Percentiles rank a stretch among this genome's conserved stretches.
These are phyloP conservation scores for Craspedostauros australis DNA, from an alignment of 108 stramenopile species.

Conservation along the genomic window DNA sequence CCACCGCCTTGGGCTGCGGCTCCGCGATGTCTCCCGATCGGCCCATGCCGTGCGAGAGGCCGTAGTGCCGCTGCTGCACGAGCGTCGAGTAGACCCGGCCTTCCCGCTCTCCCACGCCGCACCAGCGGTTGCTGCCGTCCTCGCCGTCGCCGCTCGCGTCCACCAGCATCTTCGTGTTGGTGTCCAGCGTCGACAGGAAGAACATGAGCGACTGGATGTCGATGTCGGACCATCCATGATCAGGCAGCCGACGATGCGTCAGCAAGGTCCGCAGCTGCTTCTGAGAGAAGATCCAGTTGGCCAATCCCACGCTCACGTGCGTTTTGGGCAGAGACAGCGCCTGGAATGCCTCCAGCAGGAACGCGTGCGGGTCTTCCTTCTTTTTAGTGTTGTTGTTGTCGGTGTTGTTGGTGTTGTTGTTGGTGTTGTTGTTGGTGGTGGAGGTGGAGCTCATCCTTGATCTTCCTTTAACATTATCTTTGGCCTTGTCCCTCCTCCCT, in stretches of 20 bases:
- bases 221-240: constrained; percentile 75
- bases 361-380: too few relatives aligned
- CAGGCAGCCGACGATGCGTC: constrained; percentile 66
- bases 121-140: constrained; percentile 62
- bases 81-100: constrained; percentile 89
- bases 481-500: too few relatives aligned
- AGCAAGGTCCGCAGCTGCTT: constrained; percentile 65
- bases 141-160: constrained; percentile 1
- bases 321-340: constrained; percentile 62
- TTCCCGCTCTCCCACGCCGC: constrained; percentile 99
- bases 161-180: constrained; percentile 68
- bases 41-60: constrained; percentile 95
- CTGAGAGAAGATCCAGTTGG: constrained; percentile 60
- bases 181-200: constrained; percentile 75
- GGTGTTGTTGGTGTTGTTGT: background rate
- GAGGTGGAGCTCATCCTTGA: background rate
- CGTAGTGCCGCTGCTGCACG: constrained; percentile 84
- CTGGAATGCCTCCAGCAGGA: constrained; percentile 40
- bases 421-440: background rate
- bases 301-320: constrained; percentile 70
- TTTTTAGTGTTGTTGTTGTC: constrained; percentile 16
- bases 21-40: constrained; percentile 96
- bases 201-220: constrained; percentile 76
- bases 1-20: constrained; percentile 99
- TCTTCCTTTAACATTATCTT: too few relatives aligned